Base-by-base conservation (phyloP, 805 yeast species). In the Metschnikowia arizonensis region DNA sequence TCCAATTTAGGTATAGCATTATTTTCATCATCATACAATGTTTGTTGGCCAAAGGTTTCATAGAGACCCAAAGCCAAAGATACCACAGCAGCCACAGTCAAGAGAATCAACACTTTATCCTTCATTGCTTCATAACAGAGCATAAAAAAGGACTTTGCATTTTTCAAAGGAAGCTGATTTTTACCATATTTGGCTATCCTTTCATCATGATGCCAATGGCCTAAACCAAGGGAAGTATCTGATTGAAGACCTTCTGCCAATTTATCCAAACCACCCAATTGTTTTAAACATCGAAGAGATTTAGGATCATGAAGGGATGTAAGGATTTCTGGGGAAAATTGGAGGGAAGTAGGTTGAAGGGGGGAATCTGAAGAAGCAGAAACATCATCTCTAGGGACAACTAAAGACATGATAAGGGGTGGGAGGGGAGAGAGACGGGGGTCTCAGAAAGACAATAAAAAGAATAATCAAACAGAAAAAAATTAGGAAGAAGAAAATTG, bases 1-100 rank as follows among this genome's bases (percentile, higher is more conserved):
- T 91, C 96, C 26, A 93, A 95, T 57, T 82, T 79, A 14, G 97
- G 97, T 45, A 81, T 63, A 17, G 79, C 72, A 18, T 79, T 73
- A 23, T 96, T 96, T 52, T 88, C 87, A 5, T 77, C 81, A 62
- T 91, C 97, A 56, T 77, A 78, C 59, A 79, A 81, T 0, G 87
- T 73, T 0, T 84, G 89, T 53, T 85, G 86, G 33, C 95, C 96
- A 68, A 89, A 85, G 1, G 95, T 82, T 65, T 93, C 95, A 62
- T 93, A 93, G 6, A 93, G 72, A 0, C 99, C 99, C 40, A 93
- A 68, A 0, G 95, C 91, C 41, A 93, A 74, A 0, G 98, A 89
- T 3, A 93, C 79, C 2, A 88, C 68, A 2, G 99, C 99, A 0
- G 97, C 97, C 1, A 86, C 74, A 1, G 87, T 72, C 55, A 93